Base-by-base conservation (phyloP, 1,284 basidiomycete species). In the Anthracocystis setariae region DNA sequence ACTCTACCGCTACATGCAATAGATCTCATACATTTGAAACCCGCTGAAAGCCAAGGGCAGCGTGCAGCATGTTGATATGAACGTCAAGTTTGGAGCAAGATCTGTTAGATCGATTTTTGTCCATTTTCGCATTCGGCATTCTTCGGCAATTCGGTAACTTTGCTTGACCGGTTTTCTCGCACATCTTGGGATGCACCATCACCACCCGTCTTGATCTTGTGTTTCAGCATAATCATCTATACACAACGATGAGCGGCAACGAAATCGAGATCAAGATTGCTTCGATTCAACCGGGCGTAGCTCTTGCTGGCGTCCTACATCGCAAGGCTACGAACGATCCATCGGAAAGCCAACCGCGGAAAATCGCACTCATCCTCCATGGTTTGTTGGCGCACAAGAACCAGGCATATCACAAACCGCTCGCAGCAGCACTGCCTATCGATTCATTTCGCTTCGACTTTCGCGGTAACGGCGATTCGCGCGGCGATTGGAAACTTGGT, bases 391-490 rank as follows among this genome's bases (percentile, higher is more conserved):
- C 73, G 13, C 76, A 78, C 59, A 78, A 78, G 67, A 89, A 92
- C 80, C 92, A 92, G 83, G 82, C 91, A 46, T 92, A 90, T 84
- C 90, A 90, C 82, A 89, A 88, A 74, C 87, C 86, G 12, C 87
- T 92, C 10, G 90, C 89, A 2, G 78, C 83, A 23, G 85, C 84
- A 18, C 82, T 92, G 10, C 89, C 90, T 0, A 80, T 90, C 32
- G 91, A 92, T 79, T 91, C 90, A 0, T 91, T 91, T 79, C 87
- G 91, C 38, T 92, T 92, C 77, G 91, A 93, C 79, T 93, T 92
- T 83, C 87, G 91, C 21, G 65, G 43, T 24, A 65, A 68, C 38
- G 60, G 46, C 5, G 70, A 63, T 17, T 52, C 60, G 3, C 33
- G 13, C 2, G 66, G 66, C 3, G 51, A 58, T 24, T 69, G 66